Percentiles rank a stretch among this genome's conserved stretches.
phyloP scores from a whole-genome alignment of 306 rosid genomes.

The Alnus glutinosa region DNA sequence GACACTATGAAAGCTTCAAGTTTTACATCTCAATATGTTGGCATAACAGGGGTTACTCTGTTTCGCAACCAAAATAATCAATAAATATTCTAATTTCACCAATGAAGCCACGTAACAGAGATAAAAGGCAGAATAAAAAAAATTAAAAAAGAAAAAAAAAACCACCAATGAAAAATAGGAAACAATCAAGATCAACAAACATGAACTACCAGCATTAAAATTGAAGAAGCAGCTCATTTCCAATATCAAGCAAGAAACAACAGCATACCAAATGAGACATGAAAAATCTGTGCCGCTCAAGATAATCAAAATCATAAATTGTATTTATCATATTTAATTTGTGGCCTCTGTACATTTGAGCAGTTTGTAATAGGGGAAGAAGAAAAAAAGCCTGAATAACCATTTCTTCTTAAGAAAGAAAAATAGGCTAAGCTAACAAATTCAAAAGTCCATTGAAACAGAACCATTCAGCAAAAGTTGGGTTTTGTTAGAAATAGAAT shows the following conservation, averaged over 20 bases:
- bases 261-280: too few species aligned
- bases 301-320: too few species aligned
- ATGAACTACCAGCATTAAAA: background rate
- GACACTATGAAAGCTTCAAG: background rate
- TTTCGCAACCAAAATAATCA: background rate
- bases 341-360: too few species aligned
- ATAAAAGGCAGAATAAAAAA: background rate
- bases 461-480: background rate
- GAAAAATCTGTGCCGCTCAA: too few species aligned
- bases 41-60: background rate
- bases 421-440: background rate
- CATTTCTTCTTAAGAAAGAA: too few species aligned
- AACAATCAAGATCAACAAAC: background rate
- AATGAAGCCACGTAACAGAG: background rate
- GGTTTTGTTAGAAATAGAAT: too few species aligned
- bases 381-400: too few species aligned
- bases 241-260: slow-evolving; percentile 11
- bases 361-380: too few species aligned
- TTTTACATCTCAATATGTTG: background rate
- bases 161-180: background rate
- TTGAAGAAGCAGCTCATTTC: background rate
- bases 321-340: too few species aligned
- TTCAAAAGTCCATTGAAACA: background rate
- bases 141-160: too few species aligned
- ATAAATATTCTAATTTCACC: background rate